Percentiles rank a stretch among this genome's conserved stretches.
These are phyloP conservation scores for Lachnum nothofagi DNA, from an alignment of 2,329 filamentous ascomycete species.

Conservation along the genomic window DNA sequence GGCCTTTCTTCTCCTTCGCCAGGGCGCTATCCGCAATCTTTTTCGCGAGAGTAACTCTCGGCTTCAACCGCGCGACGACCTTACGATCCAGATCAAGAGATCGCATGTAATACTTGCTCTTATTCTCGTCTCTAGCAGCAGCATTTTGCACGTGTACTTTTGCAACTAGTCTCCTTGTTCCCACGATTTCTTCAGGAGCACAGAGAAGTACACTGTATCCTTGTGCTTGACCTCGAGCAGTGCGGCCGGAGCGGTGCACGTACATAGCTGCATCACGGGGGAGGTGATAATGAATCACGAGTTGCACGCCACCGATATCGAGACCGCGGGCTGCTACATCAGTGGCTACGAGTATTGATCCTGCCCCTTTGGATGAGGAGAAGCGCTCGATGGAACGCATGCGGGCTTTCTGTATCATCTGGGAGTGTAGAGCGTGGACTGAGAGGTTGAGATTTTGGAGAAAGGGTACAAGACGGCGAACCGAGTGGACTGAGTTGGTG, in stretches of 20 bases:
- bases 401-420: slow-evolving; percentile 93
- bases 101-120: slow-evolving; percentile 63
- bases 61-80: slow-evolving; percentile 69
- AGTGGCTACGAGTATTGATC: slow-evolving; percentile 77
- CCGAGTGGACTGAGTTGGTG: slow-evolving; percentile 90
- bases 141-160: slow-evolving; percentile 71
- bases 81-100: slow-evolving; percentile 80
- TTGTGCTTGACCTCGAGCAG: slow-evolving; percentile 71
- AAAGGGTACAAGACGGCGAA: slow-evolving; percentile 78
- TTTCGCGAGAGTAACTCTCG: slow-evolving; percentile 76
- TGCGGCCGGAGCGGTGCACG: slow-evolving; percentile 90
- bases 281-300: slow-evolving; percentile 92
- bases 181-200: slow-evolving; percentile 81
- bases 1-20: slow-evolving; percentile 80
- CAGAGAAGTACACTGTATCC: slow-evolving; percentile 86
- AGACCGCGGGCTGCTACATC: slow-evolving; percentile 91
- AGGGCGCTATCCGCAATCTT: slow-evolving; percentile 75
- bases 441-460: slow-evolving; percentile 76
- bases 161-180: slow-evolving; percentile 74
- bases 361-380: slow-evolving; percentile 52
- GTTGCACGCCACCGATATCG: slow-evolving; percentile 83
- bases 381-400: slow-evolving; percentile 91
- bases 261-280: slow-evolving; percentile 89
- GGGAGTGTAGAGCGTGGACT: slow-evolving; percentile 76
- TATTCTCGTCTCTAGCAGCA: slow-evolving; percentile 36